Conservation (phyloP, 2,329 filamentous ascomycete genomes). For the Fusarium circinatum region DNA sequence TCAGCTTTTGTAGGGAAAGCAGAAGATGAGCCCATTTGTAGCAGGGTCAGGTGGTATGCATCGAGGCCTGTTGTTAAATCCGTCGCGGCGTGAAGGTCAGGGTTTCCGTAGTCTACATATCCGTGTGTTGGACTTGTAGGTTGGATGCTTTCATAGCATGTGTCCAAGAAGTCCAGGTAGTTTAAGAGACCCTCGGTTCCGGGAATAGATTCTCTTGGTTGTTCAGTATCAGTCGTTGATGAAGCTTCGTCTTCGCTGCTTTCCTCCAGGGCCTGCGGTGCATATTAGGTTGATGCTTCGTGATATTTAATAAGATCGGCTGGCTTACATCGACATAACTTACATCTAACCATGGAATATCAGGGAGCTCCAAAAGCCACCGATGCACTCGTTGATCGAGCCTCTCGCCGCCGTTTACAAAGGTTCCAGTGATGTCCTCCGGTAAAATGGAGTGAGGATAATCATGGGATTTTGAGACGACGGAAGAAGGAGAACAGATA, state of each 20-base stretch:
- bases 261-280: not conserved
- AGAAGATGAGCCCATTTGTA: not conserved
- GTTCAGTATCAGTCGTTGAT: not conserved
- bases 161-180: not conserved
- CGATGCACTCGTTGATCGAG: not conserved
- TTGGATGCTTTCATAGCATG: not conserved
- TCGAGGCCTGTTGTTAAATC: not conserved
- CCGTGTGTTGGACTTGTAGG: not conserved
- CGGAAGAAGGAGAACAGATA: not conserved
- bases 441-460: accelerated
- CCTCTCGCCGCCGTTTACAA: accelerated
- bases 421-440: not conserved
- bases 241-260: not conserved
- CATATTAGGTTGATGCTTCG: not conserved
- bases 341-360: not conserved
- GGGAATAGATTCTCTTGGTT: accelerated
- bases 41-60: not conserved
- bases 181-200: not conserved
- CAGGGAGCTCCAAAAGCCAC: not conserved
- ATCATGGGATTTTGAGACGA: accelerated
- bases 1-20: not conserved
- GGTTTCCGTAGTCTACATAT: not conserved
- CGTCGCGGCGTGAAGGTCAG: accelerated
- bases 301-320: accelerated
- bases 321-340: not conserved